Conservation (phyloP, 768 basidiomycete genomes). For the Udeniomyces megalosporus region DNA sequence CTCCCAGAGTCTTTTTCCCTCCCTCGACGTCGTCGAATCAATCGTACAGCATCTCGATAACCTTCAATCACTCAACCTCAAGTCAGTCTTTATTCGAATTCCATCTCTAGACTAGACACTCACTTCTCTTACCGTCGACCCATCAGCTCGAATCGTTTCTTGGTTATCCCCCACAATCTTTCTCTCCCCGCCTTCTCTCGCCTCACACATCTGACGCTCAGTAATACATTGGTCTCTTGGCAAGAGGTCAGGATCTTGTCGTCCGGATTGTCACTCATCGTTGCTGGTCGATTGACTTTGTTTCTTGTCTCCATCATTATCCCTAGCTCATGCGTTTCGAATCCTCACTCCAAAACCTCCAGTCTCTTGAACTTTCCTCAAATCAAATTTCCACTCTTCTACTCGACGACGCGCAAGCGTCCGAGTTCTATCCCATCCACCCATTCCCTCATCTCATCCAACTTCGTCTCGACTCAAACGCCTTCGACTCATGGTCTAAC, state of each 20-base stretch:
- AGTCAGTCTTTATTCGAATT: constrained; percentile 38
- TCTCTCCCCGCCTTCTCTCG: background rate
- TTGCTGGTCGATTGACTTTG: too few species aligned
- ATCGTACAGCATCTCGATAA: constrained; percentile 47
- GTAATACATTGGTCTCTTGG: constrained; percentile 20
- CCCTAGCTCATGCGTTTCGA: constrained; percentile 1
- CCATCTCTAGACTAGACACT: constrained; percentile 2
- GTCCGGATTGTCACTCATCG: too few species aligned
- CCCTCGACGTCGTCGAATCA: constrained; percentile 50
- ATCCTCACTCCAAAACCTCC: background rate
- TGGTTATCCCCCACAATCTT: background rate
- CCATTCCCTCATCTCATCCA: background rate
- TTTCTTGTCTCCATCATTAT: too few species aligned
- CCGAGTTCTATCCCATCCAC: too few species aligned
- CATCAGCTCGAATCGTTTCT: background rate
- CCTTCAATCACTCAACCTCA: constrained; percentile 54
- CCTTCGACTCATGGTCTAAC: constrained; percentile 2
- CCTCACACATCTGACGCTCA: constrained; percentile 13
- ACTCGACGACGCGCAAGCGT: background rate
- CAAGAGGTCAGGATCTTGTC: constrained; percentile 18
- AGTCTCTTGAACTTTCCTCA: background rate
- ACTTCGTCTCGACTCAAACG: constrained; percentile 12
- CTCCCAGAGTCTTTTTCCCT: constrained; percentile 52
- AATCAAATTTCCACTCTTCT: background rate
- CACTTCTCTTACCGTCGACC: constrained; percentile 4